These are phyloP conservation scores for Rhodotorula sp. DNA, from an alignment of 1,284 basidiomycete species.

Conservation along the genomic window DNA sequence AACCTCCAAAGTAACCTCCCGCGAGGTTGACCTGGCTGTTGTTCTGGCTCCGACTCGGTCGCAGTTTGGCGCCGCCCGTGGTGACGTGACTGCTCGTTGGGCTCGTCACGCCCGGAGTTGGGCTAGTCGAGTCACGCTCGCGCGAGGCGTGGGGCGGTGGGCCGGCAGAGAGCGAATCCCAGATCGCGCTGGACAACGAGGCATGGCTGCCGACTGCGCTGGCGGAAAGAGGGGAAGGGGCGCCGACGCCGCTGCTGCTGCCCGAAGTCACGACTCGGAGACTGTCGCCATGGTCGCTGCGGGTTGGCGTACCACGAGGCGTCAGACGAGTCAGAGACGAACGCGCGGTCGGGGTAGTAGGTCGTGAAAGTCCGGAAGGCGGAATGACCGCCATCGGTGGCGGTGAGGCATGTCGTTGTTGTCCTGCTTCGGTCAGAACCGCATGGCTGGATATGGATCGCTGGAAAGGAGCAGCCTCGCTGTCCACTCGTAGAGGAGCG, in stretches of 20 bases:
- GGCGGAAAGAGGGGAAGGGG: slow-evolving; percentile 14
- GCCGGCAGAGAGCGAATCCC: not conserved
- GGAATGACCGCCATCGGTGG: slow-evolving; percentile 20
- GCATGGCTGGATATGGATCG: slow-evolving; percentile 1
- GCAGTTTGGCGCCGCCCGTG: slow-evolving; percentile 25
- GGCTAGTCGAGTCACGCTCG: not conserved
- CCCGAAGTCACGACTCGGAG: not conserved
- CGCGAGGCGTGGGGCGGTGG: not conserved
- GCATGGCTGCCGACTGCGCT: not conserved
- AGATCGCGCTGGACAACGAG: not conserved
- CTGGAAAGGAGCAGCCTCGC: not conserved
- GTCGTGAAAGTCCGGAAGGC: slow-evolving; percentile 12
- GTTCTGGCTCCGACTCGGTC: slow-evolving; percentile 29
- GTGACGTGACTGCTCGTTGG: too few species aligned
- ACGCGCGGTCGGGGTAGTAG: slow-evolving; percentile 22
- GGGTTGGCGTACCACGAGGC: not conserved
- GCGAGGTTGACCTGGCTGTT: slow-evolving; percentile 25
- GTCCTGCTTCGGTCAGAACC: not conserved
- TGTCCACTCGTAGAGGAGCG: too few species aligned
- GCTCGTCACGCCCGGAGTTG: slow-evolving; percentile 7
- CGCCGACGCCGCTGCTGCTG: slow-evolving; percentile 2
- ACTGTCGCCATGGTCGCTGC: not conserved
- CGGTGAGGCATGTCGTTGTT: slow-evolving; percentile 1
- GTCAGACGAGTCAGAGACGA: not conserved
- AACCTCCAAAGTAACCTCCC: not conserved